These are phyloP conservation scores for Linaria vulgaris DNA, from an alignment of 257 asterid genomes.

Conservation along the genomic window DNA sequence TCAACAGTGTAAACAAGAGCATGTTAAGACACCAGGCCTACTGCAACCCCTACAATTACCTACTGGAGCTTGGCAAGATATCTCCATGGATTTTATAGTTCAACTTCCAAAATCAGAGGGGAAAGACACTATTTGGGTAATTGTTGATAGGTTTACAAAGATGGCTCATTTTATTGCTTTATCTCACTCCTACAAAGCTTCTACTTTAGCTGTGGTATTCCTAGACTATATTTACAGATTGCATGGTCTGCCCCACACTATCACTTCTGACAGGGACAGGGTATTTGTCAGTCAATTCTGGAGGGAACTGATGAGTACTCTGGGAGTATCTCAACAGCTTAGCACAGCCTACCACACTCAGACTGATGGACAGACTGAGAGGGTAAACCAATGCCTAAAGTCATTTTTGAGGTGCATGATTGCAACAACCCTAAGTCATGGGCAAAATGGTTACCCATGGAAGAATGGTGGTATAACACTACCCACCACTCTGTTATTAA, in stretches of 20 bases:
- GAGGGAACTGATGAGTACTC: no score
- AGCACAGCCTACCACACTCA: not conserved
- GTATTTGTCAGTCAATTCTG: no score
- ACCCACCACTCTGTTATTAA: not conserved
- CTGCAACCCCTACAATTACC: not conserved
- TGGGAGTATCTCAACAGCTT: not conserved
- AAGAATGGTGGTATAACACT: slow-evolving; percentile 9
- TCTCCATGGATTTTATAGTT: not conserved
- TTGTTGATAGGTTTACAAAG: no score
- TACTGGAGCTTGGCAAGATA: not conserved
- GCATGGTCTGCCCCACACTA: not conserved
- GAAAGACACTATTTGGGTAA: not conserved
- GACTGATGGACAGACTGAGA: not conserved
- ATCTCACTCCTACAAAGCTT: no score
- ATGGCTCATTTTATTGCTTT: not conserved
- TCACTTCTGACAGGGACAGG: no score
- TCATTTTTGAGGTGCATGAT: no score
- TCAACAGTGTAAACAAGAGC: not conserved
- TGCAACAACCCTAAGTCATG: no score
- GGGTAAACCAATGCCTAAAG: not conserved
- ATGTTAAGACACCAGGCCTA: not conserved
- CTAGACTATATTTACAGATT: no score
- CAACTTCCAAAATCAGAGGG: not conserved
- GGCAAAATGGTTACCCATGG: no score
- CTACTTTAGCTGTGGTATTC: not conserved